Evolutionary conservation across 192 early-diverging fungal species (phyloP).

Genomic region (Dispira parvispora): DNA sequence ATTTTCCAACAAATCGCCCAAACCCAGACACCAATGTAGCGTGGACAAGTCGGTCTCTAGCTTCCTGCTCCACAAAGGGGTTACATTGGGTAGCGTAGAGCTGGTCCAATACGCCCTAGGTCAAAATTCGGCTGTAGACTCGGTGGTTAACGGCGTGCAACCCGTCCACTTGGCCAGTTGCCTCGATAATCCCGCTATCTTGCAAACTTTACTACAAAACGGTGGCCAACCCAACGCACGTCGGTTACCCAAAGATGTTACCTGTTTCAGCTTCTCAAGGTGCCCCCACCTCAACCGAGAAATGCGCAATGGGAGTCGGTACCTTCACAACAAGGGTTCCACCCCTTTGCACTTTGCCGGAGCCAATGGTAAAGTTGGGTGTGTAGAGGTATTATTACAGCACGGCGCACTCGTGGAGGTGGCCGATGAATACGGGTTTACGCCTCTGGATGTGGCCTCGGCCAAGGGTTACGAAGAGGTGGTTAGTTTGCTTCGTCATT

Average conservation of each 20-base stretch:
- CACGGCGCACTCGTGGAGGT: background rate
- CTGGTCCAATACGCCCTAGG: background rate
- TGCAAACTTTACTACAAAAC: background rate
- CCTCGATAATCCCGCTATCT: background rate
- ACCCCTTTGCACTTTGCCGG: conserved; percentile 2
- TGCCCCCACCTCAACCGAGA: background rate
- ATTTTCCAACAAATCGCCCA: too few species aligned
- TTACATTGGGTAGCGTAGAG: background rate
- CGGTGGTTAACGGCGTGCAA: background rate
- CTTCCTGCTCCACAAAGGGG: background rate
- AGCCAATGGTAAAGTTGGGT: background rate
- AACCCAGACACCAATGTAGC: background rate
- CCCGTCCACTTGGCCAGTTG: background rate
- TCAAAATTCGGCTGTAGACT: background rate
- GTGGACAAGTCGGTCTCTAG: background rate
- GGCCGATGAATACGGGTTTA: background rate
- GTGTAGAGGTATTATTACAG: background rate
- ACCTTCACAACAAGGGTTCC: background rate
- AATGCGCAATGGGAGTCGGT: background rate
- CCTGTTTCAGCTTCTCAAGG: background rate
- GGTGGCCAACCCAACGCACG: conserved; percentile 1
- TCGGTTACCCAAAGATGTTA: background rate
- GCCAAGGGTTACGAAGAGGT: background rate
- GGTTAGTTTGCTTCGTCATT: background rate
- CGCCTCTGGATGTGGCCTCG: background rate